Evolutionary conservation across 495 filamentous ascomycete genomes (phyloP), one percentile per base, ranked within the genome.

Genomic region (Amniculicola lignicola): DNA sequence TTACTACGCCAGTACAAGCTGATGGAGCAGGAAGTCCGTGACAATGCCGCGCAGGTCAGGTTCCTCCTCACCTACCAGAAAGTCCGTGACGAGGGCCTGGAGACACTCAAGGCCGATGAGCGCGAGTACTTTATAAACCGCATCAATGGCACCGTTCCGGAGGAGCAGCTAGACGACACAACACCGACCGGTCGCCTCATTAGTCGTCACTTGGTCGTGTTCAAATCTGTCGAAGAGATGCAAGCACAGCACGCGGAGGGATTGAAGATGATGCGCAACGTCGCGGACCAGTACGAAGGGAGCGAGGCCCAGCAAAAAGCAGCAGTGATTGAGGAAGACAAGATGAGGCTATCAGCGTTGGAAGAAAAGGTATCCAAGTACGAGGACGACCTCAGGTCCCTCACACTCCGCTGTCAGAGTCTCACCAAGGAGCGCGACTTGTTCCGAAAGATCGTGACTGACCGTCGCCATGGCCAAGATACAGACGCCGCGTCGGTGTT

Each of bases 371-470:
- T 79, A 12, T 77, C 79, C 51, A 77, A 77, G 12, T 79, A 81
- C 59, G 74, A 82, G 27, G 77, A 86, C 79, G 92, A 96, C 63
- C 77, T 96, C 28, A 79, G 86, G 55, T 84, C 85, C 27, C 80
- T 93, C 41, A 77, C 85, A 3, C 82, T 86, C 5, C 85, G 88
- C 57, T 86, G 88, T 25, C 85, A 96, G 75, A 95, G 89, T 69
- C 95, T 95, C 61, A 87, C 92, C 42, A 88, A 88, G 66, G 93
- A 99, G 72, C 82, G 93, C 28, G 91, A 99, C 63, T 96, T 95
- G 79, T 96, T 95, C 83, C 82, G 90, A 24, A 88, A 89, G 35
- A 93, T 96, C 82, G 80, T 96, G 12, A 83, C 89, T 53, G 80
- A 86, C 52, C 78, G 82, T 53, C n/a, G n/a, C n/a, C n/a, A n/a